Evolutionary conservation across 2,329 filamentous ascomycete genomes (phyloP), one percentile per base, ranked within the genome.

Genomic region (Xylaria sp.): DNA sequence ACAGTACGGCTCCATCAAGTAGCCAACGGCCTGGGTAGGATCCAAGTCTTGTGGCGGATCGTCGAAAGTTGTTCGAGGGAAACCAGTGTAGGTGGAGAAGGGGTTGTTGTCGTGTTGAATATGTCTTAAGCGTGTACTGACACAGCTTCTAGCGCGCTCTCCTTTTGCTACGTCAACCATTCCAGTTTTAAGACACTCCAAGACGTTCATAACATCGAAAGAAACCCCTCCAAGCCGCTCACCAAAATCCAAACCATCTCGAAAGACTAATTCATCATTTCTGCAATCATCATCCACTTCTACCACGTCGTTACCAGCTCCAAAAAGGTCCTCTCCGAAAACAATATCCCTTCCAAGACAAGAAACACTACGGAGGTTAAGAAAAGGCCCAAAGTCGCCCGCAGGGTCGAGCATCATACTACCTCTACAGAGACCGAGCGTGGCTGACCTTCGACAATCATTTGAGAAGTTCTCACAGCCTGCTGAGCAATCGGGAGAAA

Each of bases 361-460:
- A 16, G 47, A 42, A 21, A 9, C 16, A 23, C 23, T 18, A 10
- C 42, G 61, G 29, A 55, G 32, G 18, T 16, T 27, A 35, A 64
- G 29, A 2, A 48, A 60, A 12, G 60, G 69, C 21, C 16, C 23
- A 9, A 54, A 42, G 32, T 13, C 35, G 3, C 23, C 44, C 8
- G 8, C 16, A 44, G 12, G 44, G 9, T 60, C 63, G 18, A 54
- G 21, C 3, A 74, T 32, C 32, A 29, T 61, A 27, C 12, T 53
- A 6, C 71, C 64, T 27, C 66, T 44, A n/a, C 66, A 73, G 47
- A 75, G 65, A 44, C 70, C 63, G 40, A 81, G 79, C 54, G 79
- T 81, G 13, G 78, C 78, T n/a, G 76, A 79, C 62, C 71, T 81
- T 65, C 75, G 79, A 16, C 71, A 72, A 63, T 78, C 78, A 2